phyloP scores from a whole-genome alignment of 306 rosid species.

The Vigna unguiculata region DNA sequence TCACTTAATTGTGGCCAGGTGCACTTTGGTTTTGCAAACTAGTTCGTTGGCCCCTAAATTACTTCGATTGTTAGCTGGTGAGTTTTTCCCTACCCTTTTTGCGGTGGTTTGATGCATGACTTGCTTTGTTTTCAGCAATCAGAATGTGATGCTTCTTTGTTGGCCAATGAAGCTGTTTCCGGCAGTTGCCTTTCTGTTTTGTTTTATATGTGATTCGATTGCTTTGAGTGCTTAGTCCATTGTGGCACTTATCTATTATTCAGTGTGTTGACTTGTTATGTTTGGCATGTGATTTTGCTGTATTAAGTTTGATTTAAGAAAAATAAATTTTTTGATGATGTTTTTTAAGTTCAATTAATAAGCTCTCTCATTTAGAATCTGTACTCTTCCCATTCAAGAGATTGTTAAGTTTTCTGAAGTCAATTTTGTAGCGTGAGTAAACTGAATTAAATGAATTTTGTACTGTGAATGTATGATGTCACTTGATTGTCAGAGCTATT shows the following conservation, averaged over 20 bases:
- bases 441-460: slow-evolving; percentile 25
- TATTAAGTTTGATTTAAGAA: background rate
- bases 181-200: background rate
- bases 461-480: background rate
- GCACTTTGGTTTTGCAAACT: slow-evolving; percentile 55
- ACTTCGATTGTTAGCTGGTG: slow-evolving; percentile 60
- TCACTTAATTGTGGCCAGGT: slow-evolving; percentile 56
- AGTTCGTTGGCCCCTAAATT: slow-evolving; percentile 50
- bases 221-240: too few species aligned
- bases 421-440: slow-evolving; percentile 14
- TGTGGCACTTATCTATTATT: too few species aligned
- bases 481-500: slow-evolving; percentile 10
- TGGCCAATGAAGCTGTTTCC: slow-evolving; percentile 6
- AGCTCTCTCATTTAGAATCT: background rate
- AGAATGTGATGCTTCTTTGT: slow-evolving; percentile 9
- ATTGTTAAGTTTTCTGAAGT: background rate
- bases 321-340: background rate
- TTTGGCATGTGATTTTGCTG: too few species aligned
- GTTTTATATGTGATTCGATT: background rate
- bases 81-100: slow-evolving; percentile 51
- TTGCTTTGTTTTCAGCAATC: slow-evolving; percentile 15
- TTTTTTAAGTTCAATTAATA: slow-evolving; percentile 17
- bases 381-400: background rate
- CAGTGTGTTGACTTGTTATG: too few species aligned
- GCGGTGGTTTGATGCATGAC: slow-evolving; percentile 7